These are phyloP conservation scores for Melocanna baccifera DNA, from an alignment of 176 grass and related monocot species.

Conservation along the genomic window DNA sequence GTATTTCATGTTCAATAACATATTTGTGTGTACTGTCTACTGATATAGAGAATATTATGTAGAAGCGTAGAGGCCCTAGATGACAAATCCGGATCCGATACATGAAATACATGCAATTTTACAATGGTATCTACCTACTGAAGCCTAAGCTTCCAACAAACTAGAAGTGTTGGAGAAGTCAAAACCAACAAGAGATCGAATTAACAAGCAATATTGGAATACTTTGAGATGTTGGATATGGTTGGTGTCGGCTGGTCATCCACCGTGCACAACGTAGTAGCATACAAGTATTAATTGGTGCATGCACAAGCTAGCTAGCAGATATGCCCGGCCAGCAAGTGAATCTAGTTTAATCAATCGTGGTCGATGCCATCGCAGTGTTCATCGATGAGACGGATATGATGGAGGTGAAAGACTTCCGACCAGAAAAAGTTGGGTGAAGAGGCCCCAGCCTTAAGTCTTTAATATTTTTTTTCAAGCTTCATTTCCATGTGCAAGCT, in stretches of 20 bases:
- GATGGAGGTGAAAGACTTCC: conserved; percentile 23
- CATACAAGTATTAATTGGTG: conserved; percentile 43
- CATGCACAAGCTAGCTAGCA: conserved; percentile 10
- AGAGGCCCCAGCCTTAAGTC: neutral
- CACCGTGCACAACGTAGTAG: conserved; percentile 34
- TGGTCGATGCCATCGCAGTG: neutral
- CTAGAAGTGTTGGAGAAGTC: conserved; percentile 20
- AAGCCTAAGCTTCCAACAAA: neutral
- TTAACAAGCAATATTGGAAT: neutral
- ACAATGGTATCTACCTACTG: neutral
- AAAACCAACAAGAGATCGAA: neutral
- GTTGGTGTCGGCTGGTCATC: conserved; percentile 18
- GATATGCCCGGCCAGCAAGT: conserved; percentile 22
- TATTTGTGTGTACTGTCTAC: too few relatives aligned
- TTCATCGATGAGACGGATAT: neutral
- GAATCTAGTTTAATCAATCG: conserved; percentile 16
- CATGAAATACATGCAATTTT: neutral
- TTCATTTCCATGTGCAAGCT: neutral
- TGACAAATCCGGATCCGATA: too few relatives aligned
- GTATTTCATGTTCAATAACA: too few relatives aligned
- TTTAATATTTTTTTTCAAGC: neutral
- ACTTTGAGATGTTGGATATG: conserved; percentile 10
- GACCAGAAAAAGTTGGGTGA: conserved; percentile 24
- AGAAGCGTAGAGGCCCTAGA: too few relatives aligned
- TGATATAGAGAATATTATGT: too few relatives aligned